These are phyloP conservation scores for Beauveria rudraprayagi DNA, from an alignment of 2,329 filamentous ascomycete genomes.

Conservation along the genomic window DNA sequence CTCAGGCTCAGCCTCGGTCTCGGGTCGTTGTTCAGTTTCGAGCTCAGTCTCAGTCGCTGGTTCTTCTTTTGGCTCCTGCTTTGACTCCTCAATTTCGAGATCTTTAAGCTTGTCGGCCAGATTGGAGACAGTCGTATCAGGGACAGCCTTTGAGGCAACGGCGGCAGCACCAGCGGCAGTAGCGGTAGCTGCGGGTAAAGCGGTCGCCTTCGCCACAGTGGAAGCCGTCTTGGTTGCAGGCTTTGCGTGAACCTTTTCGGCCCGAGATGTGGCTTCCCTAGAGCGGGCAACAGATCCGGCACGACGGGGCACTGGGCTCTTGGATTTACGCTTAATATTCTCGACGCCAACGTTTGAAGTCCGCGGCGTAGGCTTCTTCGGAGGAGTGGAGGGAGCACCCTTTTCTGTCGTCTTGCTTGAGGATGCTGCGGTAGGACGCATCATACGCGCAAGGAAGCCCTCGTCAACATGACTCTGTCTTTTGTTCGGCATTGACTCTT, in stretches of 20 bases:
- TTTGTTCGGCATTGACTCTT: constrained; percentile 35
- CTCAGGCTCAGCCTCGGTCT: not conserved
- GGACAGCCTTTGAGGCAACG: not conserved
- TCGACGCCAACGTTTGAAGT: not conserved
- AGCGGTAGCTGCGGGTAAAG: not conserved
- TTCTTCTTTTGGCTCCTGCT: not conserved
- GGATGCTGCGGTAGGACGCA: constrained; percentile 64
- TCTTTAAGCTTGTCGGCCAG: constrained; percentile 4
- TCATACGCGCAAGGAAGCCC: constrained; percentile 72
- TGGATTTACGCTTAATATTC: constrained; percentile 15
- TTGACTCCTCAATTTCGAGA: not conserved
- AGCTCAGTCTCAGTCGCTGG: not conserved
- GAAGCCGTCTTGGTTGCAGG: not conserved
- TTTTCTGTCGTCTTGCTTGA: constrained; percentile 62
- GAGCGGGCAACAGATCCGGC: constrained; percentile 2
- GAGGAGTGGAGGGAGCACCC: constrained; percentile 37
- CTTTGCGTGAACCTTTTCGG: not conserved
- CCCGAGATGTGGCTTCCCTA: not conserved
- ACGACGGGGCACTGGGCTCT: constrained; percentile 15
- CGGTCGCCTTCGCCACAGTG: not conserved
- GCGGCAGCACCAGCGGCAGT: not conserved
- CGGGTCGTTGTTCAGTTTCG: not conserved
- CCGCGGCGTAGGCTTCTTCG: constrained; percentile 28
- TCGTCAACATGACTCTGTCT: constrained; percentile 54
- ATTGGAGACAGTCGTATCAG: not conserved